Evolutionary conservation across 192 early-diverging fungal genomes (phyloP).

Genomic region (Umbelopsis ramanniana): DNA sequence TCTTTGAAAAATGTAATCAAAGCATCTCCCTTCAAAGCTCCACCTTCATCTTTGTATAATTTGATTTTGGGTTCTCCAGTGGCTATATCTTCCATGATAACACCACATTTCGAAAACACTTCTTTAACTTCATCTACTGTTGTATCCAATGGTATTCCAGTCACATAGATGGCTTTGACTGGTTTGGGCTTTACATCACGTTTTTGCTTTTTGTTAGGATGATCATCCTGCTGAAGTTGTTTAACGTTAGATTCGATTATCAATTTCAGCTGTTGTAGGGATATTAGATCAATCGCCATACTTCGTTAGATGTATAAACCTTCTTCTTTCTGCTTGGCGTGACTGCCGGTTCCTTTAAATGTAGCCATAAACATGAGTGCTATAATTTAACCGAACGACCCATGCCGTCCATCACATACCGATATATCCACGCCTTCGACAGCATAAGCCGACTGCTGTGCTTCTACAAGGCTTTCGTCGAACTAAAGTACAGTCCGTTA

Average conservation of each 20-base stretch:
- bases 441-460: conserved; percentile 72
- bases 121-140: conserved; percentile 80
- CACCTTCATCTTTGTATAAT: conserved; percentile 77
- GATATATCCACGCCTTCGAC: conserved; percentile 60
- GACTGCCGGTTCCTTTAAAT: conserved; percentile 36
- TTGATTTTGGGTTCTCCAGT: conserved; percentile 83
- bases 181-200: conserved; percentile 52
- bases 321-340: conserved; percentile 51
- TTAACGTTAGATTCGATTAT: neutral
- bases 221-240: neutral
- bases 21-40: conserved; percentile 85
- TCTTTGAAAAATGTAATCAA: conserved; percentile 90
- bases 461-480: conserved; percentile 61
- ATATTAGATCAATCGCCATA: conserved; percentile 2
- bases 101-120: conserved; percentile 76
- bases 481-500: conserved; percentile 40
- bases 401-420: conserved; percentile 28
- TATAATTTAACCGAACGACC: neutral
- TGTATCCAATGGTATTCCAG: conserved; percentile 79
- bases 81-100: conserved; percentile 77
- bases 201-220: conserved; percentile 55
- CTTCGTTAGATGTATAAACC: conserved; percentile 53
- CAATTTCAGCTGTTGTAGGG: too few species aligned
- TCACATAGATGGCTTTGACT: conserved; percentile 86
- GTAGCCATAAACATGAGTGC: neutral